A percentile compares a stretch with the other conserved stretches of the same genome.
phyloP scores from a whole-genome alignment of 495 filamentous ascomycete genomes.

The Xylaria palmicola region DNA sequence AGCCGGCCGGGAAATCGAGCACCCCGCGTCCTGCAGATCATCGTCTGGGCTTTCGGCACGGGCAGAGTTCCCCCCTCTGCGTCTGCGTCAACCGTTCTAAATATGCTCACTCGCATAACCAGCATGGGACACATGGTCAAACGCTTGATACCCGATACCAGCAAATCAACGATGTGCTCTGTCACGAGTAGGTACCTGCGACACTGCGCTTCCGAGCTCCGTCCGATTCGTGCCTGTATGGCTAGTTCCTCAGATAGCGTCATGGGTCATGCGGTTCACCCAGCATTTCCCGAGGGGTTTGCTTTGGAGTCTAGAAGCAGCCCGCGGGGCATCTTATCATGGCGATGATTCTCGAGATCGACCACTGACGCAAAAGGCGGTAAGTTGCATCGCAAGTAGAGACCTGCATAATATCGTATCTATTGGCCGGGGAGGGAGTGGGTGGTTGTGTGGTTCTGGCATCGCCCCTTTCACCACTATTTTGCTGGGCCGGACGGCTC shows the following conservation, averaged over 20 bases:
- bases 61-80: not conserved
- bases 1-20: not conserved
- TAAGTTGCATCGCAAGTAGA: not conserved
- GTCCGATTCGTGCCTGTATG: not conserved
- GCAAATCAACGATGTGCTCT: not conserved
- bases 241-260: not conserved
- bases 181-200: not conserved
- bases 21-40: slow-evolving; percentile 15
- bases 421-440: too few relatives aligned
- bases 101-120: slow-evolving; percentile 1
- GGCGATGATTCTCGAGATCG: not conserved
- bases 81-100: not conserved
- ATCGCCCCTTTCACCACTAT: not conserved
- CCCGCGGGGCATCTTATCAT: not conserved
- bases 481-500: slow-evolving; percentile 8
- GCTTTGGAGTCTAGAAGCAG: not conserved
- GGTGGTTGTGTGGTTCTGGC: not conserved
- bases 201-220: not conserved
- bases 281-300: not conserved
- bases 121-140: slow-evolving; percentile 6
- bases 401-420: not conserved
- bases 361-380: slow-evolving; percentile 11
- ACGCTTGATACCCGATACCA: not conserved
- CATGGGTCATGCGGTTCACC: slow-evolving; percentile 10
- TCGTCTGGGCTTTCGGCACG: not conserved